Base-by-base conservation (phyloP, 2,329 filamentous ascomycete species). In the Pestalotiopsis sp. region DNA sequence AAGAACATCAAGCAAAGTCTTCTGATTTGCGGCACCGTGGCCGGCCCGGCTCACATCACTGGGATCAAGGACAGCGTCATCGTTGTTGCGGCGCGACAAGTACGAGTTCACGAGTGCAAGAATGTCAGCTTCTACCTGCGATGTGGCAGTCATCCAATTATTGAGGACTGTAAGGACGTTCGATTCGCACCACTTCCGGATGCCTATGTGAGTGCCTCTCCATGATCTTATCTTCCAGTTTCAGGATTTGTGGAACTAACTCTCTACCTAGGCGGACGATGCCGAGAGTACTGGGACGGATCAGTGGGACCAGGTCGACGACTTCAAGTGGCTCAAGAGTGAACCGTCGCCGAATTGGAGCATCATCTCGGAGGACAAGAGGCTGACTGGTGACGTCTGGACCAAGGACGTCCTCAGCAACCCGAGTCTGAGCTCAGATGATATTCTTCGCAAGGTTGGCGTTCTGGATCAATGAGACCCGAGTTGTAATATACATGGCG, bases 241-340 rank as follows among this genome's bases (percentile, higher is more conserved):
- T 62, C 30, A 22, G 20, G 7, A n/a, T 3, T 9, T 40, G 13
- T 30, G 26, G 14, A n/a, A 35, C 40, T 66, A 22, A 66, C 20
- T 24, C 35, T 44, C 11, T 13, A 26, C 4, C 10, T 13, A 58
- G 70, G 65, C 75, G 66, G 71, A 70, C 61, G 73, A 74, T 30
- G 73, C 77, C 9, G 75, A 75, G 10, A 73, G 78, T 9, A 66
- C 73, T 1, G 71, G 75, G 3, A 80, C 80, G 68, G 95, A 97
- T 77, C 88, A 92, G 74, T 99, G 94, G 93, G 87, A 94, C 73
- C 89, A 96, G 74, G 92, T 98, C 17, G 93, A 98, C 78, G 96
- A 99, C 78, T 99, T 99, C 84, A 97, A 97, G 81, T 98, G 96
- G 96, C 86, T 98, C 70, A 97, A 94, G 79, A 85, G 88, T 17